Percentiles rank a stretch among this genome's conserved stretches.
Conservation (phyloP, 805 yeast species). For the Kazachstania psychrophila region DNA sequence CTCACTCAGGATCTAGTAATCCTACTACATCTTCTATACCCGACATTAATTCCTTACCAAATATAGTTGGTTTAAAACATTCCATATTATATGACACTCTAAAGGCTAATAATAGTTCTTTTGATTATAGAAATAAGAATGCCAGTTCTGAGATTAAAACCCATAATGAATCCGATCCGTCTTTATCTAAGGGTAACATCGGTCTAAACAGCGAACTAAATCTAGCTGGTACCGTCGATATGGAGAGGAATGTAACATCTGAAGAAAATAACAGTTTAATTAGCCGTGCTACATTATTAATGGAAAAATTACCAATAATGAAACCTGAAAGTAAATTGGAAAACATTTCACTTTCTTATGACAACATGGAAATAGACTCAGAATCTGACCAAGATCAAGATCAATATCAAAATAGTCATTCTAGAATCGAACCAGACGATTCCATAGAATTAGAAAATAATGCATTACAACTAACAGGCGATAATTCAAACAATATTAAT, state of each 20-base stretch:
- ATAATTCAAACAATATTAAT: constrained; percentile 12
- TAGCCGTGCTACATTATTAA: constrained; percentile 25
- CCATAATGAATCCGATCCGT: constrained; percentile 9
- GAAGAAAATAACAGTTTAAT: constrained; percentile 1
- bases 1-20: background rate
- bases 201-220: background rate
- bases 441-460: constrained; percentile 5
- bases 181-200: constrained; percentile 1
- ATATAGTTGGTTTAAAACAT: constrained; percentile 20
- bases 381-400: constrained; percentile 3
- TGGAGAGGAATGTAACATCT: background rate
- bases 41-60: constrained; percentile 14
- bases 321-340: constrained; percentile 26
- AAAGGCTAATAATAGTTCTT: background rate
- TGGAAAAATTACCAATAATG: constrained; percentile 33
- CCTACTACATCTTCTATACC: constrained; percentile 7
- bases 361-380: constrained; percentile 14
- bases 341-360: constrained; percentile 25
- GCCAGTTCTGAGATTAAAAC: background rate
- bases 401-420: constrained; percentile 4
- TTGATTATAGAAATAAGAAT: background rate
- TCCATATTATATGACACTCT: constrained; percentile 12
- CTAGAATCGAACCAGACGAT: constrained; percentile 2
- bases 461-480: constrained; percentile 4
- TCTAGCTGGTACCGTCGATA: background rate